Evolutionary conservation across 1,284 basidiomycete species (phyloP), one percentile per base, ranked within the genome.

Genomic region (Microbotryum saponariae): DNA sequence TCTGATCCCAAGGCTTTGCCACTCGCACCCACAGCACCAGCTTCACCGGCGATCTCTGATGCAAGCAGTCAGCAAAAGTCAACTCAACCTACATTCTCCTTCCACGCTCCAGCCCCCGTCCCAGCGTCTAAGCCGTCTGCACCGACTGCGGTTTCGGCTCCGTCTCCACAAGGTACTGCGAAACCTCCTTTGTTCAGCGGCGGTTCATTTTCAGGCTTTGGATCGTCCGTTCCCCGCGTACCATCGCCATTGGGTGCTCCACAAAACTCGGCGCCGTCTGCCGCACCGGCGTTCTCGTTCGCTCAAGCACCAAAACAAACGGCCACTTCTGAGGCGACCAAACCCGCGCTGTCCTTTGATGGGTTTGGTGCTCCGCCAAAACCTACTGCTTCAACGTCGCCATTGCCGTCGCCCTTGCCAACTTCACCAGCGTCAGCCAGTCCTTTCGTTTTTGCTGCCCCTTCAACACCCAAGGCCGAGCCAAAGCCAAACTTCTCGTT

Each of bases 261-360:
- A n/a, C 51, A 51, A 44, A 27, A 37, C 44, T 31, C 51, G 23
- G 55, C 54, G 16, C 25, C 45, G 8, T 37, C 58, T 14, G 14
- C 25, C 14, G 56, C 53, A 44, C 31, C 45, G 29, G 18, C 60
- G 0, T 61, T 61, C 23, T 48, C 57, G 2, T 52, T 61, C 21
- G 58, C 56, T 9, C 54, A 57, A 37, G 42, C 52, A 7, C 23
- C 47, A 3, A 42, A 42, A 18, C 37, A 12, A 42, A 16, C 37
- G 31, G 27, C 23, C 16, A 21, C 31, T 18, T 46, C 54, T 27
- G 21, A 42, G 5, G 54, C 54, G 42, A 16, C 20, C 23, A 33
- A 51, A 20, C 25, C 58, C 8, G 29, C 50, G 16, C 48, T 20
- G 29, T 54, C 57, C 16, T 45, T 57, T 42, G 50, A 51, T 45